phyloP scores from a whole-genome alignment of 2,329 filamentous ascomycete genomes.

The Pseudogymnoascus sp. region DNA sequence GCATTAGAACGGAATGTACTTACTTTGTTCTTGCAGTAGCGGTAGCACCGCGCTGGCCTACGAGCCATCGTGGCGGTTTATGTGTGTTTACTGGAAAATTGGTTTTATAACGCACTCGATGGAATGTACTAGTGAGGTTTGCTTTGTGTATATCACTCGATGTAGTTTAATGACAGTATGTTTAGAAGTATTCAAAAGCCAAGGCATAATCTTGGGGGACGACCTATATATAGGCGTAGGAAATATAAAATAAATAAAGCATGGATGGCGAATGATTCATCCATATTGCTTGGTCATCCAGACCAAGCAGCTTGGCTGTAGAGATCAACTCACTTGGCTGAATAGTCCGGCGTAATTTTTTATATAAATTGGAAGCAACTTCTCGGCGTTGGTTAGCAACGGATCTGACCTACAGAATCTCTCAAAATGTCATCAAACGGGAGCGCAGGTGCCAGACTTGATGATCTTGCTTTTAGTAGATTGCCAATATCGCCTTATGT shows the following conservation, averaged over 20 bases:
- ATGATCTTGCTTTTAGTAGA: not conserved
- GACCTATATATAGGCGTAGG: slow-evolving; percentile 3
- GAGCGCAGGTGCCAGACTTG: not conserved
- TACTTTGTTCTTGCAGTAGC: slow-evolving; percentile 99
- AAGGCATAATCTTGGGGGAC: not conserved
- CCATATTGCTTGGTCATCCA: not conserved
- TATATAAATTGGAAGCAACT: not conserved
- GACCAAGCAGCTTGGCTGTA: slow-evolving; percentile 1
- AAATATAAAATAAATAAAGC: slow-evolving; percentile 6
- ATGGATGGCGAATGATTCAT: slow-evolving; percentile 4
- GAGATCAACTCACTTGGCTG: slow-evolving; percentile 3
- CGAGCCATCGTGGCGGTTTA: slow-evolving; percentile 89
- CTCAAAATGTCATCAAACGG: not conserved
- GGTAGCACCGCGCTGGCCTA: slow-evolving; percentile 98
- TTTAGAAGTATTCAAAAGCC: slow-evolving; percentile 1
- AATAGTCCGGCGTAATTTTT: not conserved
- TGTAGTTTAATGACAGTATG: not conserved
- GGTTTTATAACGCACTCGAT: slow-evolving; percentile 2
- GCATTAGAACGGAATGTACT: slow-evolving; percentile 31
- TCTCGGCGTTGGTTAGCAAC: not conserved
- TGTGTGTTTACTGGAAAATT: not conserved
- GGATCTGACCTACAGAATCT: not conserved
- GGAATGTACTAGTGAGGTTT: not conserved
- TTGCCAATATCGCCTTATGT: slow-evolving; percentile 3
- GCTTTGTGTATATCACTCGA: slow-evolving; percentile 3